Evolutionary conservation across 176 grass and related monocot genomes (phyloP).

Genomic region (Hsuehochloa calcarea): DNA sequence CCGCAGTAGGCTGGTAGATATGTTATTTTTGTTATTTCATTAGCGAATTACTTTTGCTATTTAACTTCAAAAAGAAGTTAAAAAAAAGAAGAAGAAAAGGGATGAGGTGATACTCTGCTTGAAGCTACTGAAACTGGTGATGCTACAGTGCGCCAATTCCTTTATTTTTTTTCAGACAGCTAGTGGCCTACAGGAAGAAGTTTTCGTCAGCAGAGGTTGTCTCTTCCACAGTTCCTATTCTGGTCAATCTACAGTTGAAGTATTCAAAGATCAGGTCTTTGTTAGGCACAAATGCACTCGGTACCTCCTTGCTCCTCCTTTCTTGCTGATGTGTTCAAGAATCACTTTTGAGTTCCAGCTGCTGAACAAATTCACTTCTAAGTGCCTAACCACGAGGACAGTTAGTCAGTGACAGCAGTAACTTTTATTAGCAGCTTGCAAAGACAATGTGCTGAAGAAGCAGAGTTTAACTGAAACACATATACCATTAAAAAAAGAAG

Average conservation of each 20-base stretch:
- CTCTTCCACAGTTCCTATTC: constrained; percentile 18
- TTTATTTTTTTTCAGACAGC: background rate
- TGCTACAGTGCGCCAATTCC: background rate
- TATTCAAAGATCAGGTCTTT: background rate
- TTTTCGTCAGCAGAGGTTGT: constrained; percentile 11
- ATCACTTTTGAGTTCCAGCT: background rate
- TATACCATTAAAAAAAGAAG: background rate
- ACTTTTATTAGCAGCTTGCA: background rate
- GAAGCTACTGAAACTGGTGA: background rate
- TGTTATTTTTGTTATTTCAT: too few relatives aligned
- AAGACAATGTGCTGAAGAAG: background rate
- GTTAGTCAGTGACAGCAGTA: background rate
- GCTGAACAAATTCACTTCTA: background rate
- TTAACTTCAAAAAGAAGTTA: too few relatives aligned
- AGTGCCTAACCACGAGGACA: background rate
- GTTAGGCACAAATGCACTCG: constrained; percentile 29
- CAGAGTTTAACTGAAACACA: constrained; percentile 36
- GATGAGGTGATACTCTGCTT: background rate
- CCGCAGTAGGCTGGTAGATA: too few relatives aligned
- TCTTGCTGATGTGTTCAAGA: background rate
- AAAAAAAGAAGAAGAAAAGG: too few relatives aligned
- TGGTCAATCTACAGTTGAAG: background rate
- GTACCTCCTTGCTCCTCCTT: background rate
- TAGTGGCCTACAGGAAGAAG: background rate
- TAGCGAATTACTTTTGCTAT: too few relatives aligned